Percentiles rank a stretch among this genome's conserved stretches.
These are phyloP conservation scores for Sechiopsis laciniata DNA, from an alignment of 306 rosid genomes.

Conservation along the genomic window DNA sequence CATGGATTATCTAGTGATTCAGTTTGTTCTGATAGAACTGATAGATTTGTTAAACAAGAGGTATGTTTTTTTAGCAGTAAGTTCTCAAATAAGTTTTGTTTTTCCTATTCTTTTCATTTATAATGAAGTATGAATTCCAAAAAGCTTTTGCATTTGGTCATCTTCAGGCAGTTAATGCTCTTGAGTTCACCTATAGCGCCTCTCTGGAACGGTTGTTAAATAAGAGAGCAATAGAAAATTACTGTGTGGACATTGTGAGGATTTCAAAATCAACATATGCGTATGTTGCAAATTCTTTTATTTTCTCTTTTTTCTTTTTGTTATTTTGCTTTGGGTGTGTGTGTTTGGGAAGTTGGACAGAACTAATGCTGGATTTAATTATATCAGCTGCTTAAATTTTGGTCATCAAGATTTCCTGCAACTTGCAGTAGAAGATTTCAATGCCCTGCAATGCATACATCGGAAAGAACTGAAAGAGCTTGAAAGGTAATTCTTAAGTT, in stretches of 20 bases:
- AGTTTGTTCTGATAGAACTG: slow-evolving; percentile 26
- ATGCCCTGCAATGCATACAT: slow-evolving; percentile 56
- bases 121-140: neutral
- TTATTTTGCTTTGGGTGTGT: neutral
- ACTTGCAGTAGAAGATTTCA: slow-evolving; percentile 78
- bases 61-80: slow-evolving; percentile 26
- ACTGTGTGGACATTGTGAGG: slow-evolving; percentile 45
- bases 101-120: neutral
- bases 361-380: neutral
- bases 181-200: slow-evolving; percentile 49
- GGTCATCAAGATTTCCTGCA: slow-evolving; percentile 54
- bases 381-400: slow-evolving; percentile 51
- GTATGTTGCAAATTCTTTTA: slow-evolving; percentile 29
- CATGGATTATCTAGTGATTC: slow-evolving; percentile 27
- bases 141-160: neutral
- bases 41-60: slow-evolving; percentile 42
- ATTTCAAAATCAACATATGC: slow-evolving; percentile 58
- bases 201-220: slow-evolving; percentile 53
- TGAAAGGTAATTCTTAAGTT: slow-evolving; percentile 36
- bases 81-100: neutral
- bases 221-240: slow-evolving; percentile 53
- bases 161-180: slow-evolving; percentile 51
- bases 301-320: neutral
- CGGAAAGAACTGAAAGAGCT: slow-evolving; percentile 51
- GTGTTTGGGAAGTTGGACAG: neutral